phyloP scores from a whole-genome alignment of 208 protist species.

The Leishmania martiniquensis region DNA sequence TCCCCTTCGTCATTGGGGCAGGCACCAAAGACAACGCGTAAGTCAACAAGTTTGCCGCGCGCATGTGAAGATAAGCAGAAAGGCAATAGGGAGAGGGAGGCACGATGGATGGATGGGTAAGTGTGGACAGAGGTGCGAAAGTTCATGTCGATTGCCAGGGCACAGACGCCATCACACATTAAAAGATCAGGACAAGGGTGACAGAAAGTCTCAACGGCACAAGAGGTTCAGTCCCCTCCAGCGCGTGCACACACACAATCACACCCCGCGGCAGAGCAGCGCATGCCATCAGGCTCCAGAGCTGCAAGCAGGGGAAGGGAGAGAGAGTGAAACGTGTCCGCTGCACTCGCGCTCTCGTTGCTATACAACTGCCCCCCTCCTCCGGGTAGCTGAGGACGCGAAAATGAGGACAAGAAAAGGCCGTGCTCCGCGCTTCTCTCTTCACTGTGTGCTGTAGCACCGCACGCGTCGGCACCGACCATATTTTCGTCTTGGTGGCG shows the following conservation, averaged over 20 bases:
- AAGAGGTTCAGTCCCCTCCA: neutral
- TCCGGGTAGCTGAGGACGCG: neutral
- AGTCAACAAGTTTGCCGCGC: neutral
- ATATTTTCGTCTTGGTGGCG: neutral
- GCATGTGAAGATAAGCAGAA: neutral
- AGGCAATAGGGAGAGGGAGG: neutral
- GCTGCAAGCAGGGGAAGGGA: neutral
- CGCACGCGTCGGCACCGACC: neutral
- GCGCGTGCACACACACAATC: neutral
- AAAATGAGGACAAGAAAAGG: neutral
- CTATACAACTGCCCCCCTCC: neutral
- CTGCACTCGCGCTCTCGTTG: neutral
- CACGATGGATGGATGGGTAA: too few relatives aligned
- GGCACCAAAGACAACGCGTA: neutral
- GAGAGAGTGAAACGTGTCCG: neutral
- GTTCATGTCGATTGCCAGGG: too few relatives aligned
- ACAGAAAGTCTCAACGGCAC: neutral
- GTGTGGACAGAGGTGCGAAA: neutral
- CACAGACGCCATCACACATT: neutral
- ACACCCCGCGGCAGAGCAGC: neutral
- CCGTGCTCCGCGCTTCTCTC: neutral
- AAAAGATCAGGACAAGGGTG: neutral
- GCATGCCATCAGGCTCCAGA: neutral
- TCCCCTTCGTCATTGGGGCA: neutral
- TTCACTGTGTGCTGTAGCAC: neutral